Conservation (phyloP, 2,329 filamentous ascomycete species). For the Arthrobotrys sphaeroides region DNA sequence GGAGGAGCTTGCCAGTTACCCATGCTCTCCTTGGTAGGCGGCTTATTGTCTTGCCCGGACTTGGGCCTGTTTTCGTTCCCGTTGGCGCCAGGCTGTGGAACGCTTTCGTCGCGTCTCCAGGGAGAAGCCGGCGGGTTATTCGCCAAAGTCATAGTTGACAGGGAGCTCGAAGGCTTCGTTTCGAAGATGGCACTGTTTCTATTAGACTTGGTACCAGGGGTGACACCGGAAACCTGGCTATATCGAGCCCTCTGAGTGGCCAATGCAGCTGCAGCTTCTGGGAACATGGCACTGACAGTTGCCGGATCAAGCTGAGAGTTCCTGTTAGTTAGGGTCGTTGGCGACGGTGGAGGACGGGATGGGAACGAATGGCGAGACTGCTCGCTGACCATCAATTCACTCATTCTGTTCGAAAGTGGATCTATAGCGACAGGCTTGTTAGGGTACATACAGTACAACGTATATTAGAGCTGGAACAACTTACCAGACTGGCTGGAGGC, state of each 20-base stretch:
- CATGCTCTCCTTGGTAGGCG: slow-evolving; percentile 78
- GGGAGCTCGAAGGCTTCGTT: slow-evolving; percentile 62
- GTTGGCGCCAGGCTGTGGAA: slow-evolving; percentile 64
- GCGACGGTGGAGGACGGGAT: slow-evolving; percentile 68
- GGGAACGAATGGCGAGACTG: slow-evolving; percentile 83
- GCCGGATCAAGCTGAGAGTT: slow-evolving; percentile 93
- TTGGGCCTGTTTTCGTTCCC: slow-evolving; percentile 55
- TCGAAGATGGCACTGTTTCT: slow-evolving; percentile 87
- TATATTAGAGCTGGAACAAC: slow-evolving; percentile 55
- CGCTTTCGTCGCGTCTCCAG: slow-evolving; percentile 69
- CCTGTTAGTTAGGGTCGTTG: slow-evolving; percentile 81
- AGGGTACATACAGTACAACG: slow-evolving; percentile 36
- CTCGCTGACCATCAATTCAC: slow-evolving; percentile 96
- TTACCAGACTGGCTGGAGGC: slow-evolving; percentile 93
- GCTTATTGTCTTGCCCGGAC: slow-evolving; percentile 48
- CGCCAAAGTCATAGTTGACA: slow-evolving; percentile 75
- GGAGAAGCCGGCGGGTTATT: slow-evolving; percentile 77
- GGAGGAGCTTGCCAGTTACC: slow-evolving; percentile 91
- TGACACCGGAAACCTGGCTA: slow-evolving; percentile 90
- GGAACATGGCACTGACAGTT: slow-evolving; percentile 98
- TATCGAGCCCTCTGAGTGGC: slow-evolving; percentile 98
- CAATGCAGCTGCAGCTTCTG: slow-evolving; percentile 96
- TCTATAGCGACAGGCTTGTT: slow-evolving; percentile 68
- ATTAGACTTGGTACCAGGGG: slow-evolving; percentile 75
- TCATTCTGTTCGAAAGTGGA: slow-evolving; percentile 94